Conservation (phyloP, 441 rosid species). For the Populus tomentosa region DNA sequence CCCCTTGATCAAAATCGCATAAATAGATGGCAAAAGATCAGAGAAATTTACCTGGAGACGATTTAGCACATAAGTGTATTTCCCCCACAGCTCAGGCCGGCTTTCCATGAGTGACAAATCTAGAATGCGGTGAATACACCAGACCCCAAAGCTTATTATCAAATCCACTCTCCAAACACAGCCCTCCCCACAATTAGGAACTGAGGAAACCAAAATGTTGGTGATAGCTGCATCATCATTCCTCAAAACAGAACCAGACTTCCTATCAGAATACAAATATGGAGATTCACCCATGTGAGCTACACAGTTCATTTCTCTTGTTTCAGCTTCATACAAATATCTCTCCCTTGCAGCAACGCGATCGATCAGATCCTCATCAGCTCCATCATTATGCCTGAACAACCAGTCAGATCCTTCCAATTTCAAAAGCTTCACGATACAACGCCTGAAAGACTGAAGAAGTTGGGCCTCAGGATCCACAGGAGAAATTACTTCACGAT, state of each 20-base stretch:
- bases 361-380: conserved; percentile 89
- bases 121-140: conserved; percentile 96
- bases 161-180: conserved; percentile 82
- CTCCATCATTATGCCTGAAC: conserved; percentile 81
- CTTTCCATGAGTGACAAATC: conserved; percentile 93
- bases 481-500: conserved; percentile 37
- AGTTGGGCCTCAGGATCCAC: conserved; percentile 76
- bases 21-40: conserved; percentile 1
- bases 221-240: conserved; percentile 26
- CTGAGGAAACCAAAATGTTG: conserved; percentile 45
- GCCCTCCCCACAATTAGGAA: conserved; percentile 94
- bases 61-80: conserved; percentile 90
- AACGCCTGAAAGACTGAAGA: conserved; percentile 73
- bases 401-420: conserved; percentile 96
- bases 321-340: conserved; percentile 68
- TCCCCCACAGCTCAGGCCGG: conserved; percentile 99
- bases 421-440: conserved; percentile 74
- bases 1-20: not conserved
- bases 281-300: conserved; percentile 47
- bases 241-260: conserved; percentile 24
- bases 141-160: conserved; percentile 87
- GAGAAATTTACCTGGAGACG: conserved; percentile 77
- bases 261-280: conserved; percentile 33
- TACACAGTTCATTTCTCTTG: conserved; percentile 48
- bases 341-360: conserved; percentile 88